Base-by-base conservation (phyloP, 2,329 filamentous ascomycete species). In the Colletotrichum sp. region DNA sequence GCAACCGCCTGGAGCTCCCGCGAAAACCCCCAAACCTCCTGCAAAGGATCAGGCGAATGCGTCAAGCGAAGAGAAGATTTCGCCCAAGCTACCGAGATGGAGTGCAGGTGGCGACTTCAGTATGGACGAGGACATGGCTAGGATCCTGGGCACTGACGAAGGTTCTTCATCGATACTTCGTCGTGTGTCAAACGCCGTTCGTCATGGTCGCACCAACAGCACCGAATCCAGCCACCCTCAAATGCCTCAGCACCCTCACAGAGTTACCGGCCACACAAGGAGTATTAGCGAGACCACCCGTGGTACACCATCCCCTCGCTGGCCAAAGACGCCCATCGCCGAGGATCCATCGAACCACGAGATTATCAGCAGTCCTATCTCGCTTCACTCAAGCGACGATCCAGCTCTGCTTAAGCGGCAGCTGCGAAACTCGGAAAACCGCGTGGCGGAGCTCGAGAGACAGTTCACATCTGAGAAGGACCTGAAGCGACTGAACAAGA, bases 41-140 rank as follows among this genome's bases (percentile, higher is more conserved):
- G 83, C 81, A 71, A 90, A 90, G 77, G 90, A 91, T 64, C 87
- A 90, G 24, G 82, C 85, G 26, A 87, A 83, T 77, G 86, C 89
- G 68, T 84, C 77, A 59, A 78, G 75, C 69, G 80, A 87, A 80
- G 82, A 86, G 76, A 90, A 91, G 79, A 84, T 85, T 52, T 95
- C 94, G 12, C 93, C 94, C 12, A 93, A 92, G 80, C 87, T 95
- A 77, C 92, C 94, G 78, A 90, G 93, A 81, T 95, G 91, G 91
- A 98, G 94, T 84, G 90, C 91, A 59, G 95, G 95, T 69, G 95
- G 93, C 71, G 96, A 98, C 79, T 97, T 98, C 82, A 97, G 94
- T 76, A 93, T 98, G 93, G 96, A 99, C 79, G 96, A 98, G 84
- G 97, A 99, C 82, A 95, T 98, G 92, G 94, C 95, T 70, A 94